Evolutionary conservation across 2,329 filamentous ascomycete genomes (phyloP), one percentile per base, ranked within the genome.

Genomic region (Diaporthe helianthi): DNA sequence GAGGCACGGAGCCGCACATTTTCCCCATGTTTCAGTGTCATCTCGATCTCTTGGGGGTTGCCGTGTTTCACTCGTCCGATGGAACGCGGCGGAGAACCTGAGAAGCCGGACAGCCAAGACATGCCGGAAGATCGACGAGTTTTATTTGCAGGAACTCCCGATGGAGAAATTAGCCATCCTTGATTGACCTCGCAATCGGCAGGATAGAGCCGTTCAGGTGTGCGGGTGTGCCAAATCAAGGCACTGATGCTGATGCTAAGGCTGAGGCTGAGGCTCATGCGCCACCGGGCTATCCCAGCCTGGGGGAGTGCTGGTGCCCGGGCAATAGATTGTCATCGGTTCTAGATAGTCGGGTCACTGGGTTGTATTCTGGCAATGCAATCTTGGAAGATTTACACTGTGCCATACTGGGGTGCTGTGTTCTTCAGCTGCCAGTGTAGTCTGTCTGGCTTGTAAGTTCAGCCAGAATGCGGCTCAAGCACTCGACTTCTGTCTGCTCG

Each of bases 51-150:
- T 38, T 60, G 38, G 36, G 36, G 38, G 29, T 17, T 53, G 17
- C 26, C 1, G 19, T 60, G 55, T 60, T 60, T 60, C 55, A 60
- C 55, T 60, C 55, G 55, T 60, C 55, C 55, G 38, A 60, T 60
- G 38, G 13, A n/a, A 31, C 55, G 10, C 38, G 29, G 41, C 10
- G 29, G 8, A 46, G 24, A 46, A 31, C 24, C 55, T n/a, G 8
- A 46, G 24, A 46, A 31, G 17, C 55, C 44, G 44, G 44, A 47
- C n/a, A 4, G n/a, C 44, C 44, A 46, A 46, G 44, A 46, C n/a
- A 22, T 12, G 12, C 6, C 44, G 44, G 41, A 3, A 29, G 26
- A 29, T 19, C 4, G 24, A 31, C 15, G 1, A 47, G 38, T 38
- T 46, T 47, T 12, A 22, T 22, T 13, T 26, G 38, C 41, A 63